Evolutionary conservation across 768 basidiomycete species (phyloP), one percentile per base, ranked within the genome.

Genomic region (Termitomyces sp.): DNA sequence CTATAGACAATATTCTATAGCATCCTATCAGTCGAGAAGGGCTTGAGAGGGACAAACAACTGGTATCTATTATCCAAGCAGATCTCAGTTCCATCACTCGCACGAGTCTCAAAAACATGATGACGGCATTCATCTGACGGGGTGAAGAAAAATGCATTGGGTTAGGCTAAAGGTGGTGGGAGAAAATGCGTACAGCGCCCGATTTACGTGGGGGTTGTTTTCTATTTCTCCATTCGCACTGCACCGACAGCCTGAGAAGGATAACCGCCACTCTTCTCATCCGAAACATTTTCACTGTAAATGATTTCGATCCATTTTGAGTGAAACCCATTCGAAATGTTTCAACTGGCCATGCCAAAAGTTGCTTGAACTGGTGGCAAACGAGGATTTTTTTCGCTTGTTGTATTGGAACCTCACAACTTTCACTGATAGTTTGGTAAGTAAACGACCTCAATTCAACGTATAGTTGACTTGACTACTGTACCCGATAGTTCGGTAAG

Each of bases 341-440:
- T 28, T 72, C 71, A 58, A 78, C 69, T 60, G 71, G 72, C 58
- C 68, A 71, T 54, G 68, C 68, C 28, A 62, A 60, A 54, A 64
- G 64, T 55, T 46, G 60, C 63, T 36, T 58, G 60, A 42, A 52
- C 58, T 28, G 55, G 46, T n/a, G 61, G 54, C 20, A 62, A 57
- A 28, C 59, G 63, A 36, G 68, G 62, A 12, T 64, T 67, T 4
- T 26, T 48, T 60, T 78, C 78, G 64, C 82, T 86, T 13, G 85
- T 89, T 14, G 90, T 86, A 8, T 88, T 90, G 26, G 26, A 26
- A 26, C n/a, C n/a, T n/a, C n/a, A n/a, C n/a, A n/a, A n/a, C n/a
- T n/a, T n/a, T n/a, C 28, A 28, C 28, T 28, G 28, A 28, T 28
- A 28, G 28, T 28, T 28, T 6, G 28, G 28, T n/a, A 28, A 28